Base-by-base conservation (phyloP, 2,329 filamentous ascomycete genomes). In the Stagonosporopsis chrysanthemi region DNA sequence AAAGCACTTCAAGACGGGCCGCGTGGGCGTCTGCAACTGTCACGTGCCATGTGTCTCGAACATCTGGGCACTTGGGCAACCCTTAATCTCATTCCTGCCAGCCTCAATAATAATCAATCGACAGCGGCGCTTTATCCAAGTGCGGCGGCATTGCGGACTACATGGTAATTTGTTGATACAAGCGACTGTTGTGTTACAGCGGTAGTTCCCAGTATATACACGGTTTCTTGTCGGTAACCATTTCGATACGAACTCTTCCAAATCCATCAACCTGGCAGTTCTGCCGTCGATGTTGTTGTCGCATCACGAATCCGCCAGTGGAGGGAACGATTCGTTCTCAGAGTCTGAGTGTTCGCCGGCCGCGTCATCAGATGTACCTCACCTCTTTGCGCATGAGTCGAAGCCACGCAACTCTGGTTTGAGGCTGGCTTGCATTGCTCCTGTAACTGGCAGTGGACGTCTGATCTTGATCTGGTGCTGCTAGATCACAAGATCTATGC, bases 61-160 rank as follows among this genome's bases (percentile, higher is more conserved):
- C 45, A 38, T 41, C 45, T 47, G 45, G 33, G 42, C 48, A 45
- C 41, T 45, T 47, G 42, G 33, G 39, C 48, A 48, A 55, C 56
- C 38, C 31, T 22, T 43, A 50, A 51, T 45, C 61, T 55, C 54
- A 52, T 49, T 57, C 54, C 54, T 52, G 38, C 31, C 43, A 45
- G 35, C 55, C 53, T 52, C 44, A 33, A 46, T 40, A n/a, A n/a
- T n/a, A n/a, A n/a, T n/a, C n/a, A n/a, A n/a, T n/a, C 38, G 36
- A 46, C 17, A 39, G 39, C 50, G 45, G 56, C 31, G 50, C 26
- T 50, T 41, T 53, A 44, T 47, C 58, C 56, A 58, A 52, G 52
- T 63, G 42, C 59, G 26, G 44, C 52, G 39, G 57, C 63, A 50
- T 61, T 58, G 50, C 55, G 54, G 43, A 52, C 39, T 55, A 51